phyloP scores from a whole-genome alignment of 2,329 filamentous ascomycete genomes.

The Xylaria sp. region DNA sequence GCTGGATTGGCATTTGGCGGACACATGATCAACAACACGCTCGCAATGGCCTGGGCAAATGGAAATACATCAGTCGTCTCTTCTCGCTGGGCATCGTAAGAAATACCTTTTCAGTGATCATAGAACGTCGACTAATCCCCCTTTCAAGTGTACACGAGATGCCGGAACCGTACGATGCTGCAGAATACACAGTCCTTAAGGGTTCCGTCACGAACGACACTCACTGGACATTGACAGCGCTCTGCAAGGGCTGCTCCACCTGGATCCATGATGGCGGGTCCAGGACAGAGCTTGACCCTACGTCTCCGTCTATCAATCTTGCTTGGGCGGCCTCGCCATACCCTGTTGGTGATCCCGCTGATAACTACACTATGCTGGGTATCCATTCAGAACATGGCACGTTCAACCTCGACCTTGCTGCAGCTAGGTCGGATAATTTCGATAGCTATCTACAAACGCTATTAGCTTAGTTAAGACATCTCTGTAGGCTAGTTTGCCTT shows the following conservation, averaged over 20 bases:
- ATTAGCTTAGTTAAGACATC: neutral
- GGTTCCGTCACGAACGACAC: conserved; percentile 53
- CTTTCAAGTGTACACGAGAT: conserved; percentile 47
- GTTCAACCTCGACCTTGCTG: conserved; percentile 36
- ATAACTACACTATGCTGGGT: conserved; percentile 37
- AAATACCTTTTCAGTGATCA: neutral
- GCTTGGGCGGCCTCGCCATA: conserved; percentile 40
- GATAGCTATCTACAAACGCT: conserved; percentile 33
- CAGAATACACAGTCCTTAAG: conserved; percentile 51
- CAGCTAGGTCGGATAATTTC: conserved; percentile 39
- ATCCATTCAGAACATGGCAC: conserved; percentile 42
- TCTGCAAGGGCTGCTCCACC: conserved; percentile 54
- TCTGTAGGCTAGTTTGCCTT: neutral
- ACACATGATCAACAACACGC: conserved; percentile 60
- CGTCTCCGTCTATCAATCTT: conserved; percentile 37
- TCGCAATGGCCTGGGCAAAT: conserved; percentile 59
- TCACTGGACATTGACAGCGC: conserved; percentile 55
- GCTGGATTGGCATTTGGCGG: conserved; percentile 61
- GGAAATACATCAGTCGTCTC: conserved; percentile 57
- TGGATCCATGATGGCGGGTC: conserved; percentile 47
- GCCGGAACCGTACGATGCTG: conserved; percentile 50
- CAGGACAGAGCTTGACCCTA: conserved; percentile 35
- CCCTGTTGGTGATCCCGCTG: conserved; percentile 38
- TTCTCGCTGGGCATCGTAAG: conserved; percentile 46
- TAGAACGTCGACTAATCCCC: conserved; percentile 10